Base-by-base conservation (phyloP, 2,329 filamentous ascomycete genomes). In the Exserohilum turcica region DNA sequence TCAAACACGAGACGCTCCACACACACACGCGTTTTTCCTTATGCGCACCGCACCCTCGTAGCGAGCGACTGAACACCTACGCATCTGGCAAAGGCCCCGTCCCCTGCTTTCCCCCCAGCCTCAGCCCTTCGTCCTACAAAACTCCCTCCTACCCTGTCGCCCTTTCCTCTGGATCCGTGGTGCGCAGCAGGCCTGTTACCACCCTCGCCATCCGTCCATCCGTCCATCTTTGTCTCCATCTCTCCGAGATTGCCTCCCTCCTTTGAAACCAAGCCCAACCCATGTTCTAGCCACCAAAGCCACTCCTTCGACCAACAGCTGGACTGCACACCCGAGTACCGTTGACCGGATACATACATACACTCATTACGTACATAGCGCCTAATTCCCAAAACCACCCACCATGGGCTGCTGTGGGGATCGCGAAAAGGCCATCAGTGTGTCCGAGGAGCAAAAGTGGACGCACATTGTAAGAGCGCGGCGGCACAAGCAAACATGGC, bases 401-500 rank as follows among this genome's bases (percentile, higher is more conserved):
- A 67, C 46, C 49, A 74, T 74, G 71, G 71, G 67, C 35, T 74
- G 71, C 64, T 73, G 72, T 56, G 71, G 72, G 54, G 71, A 74
- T 56, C 66, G 70, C 52, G 72, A 74, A 44, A 75, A 74, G 60
- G 71, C 60, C 45, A 57, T 67, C 50, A 66, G 62, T 27, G 74
- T 79, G 43, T 70, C 75, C 49, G 76, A 80, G 56, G 73, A 78
- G 58, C 76, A 79, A 64, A 79, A 92, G 81, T 97, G 93, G 93
- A 90, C 92, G 68, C 96, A 92, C 73, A 92, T 97, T 72, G 89
- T 91, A 78, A 71, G 88, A 21, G 21, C 24, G 18, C 24, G 16
- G 29, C 13, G 9, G 6, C n/a, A 29, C 48, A 32, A 19, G 39
- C 19, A 13, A 10, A 3, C n/a, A 1, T 28, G n/a, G 21, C 35